Base-by-base conservation (phyloP, 495 filamentous ascomycete species). In the Neurospora cerealis region DNA sequence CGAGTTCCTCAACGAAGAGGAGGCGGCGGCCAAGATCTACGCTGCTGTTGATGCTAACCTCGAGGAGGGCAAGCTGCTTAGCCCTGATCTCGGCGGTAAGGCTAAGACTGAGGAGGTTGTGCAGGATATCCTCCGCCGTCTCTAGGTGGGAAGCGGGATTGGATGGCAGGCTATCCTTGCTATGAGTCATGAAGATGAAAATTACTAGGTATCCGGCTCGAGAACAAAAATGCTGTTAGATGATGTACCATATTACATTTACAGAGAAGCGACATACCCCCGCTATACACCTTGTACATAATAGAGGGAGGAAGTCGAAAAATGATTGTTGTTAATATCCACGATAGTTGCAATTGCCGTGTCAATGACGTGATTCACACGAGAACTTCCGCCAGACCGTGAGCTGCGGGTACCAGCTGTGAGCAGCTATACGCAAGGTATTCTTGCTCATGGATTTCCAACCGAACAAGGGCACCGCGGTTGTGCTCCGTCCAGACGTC, bases 31-130 rank as follows among this genome's bases (percentile, higher is more conserved):
- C 11, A 89, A 86, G 86, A 95, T 99, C 75, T 97, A 98, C 79
- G 84, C 88, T 73, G 96, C 95, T 39, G 95, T 98, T 60, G 96
- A 99, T 84, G 94, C 84, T 40, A 97, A 95, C 84, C 83, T 99
- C 69, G 91, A 93, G 80, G 95, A 94, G 76, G 94, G 89, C 71
- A 90, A 86, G 85, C 85, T 93, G 76, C 83, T 98, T 75, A 96
- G 89, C 76, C 96, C 96, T 4, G 96, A 99, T 81, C 87, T 99
- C 80, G 96, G 96, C 38, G 96, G 96, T 21, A 92, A 86, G 77
- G 93, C 95, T 62, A 91, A 87, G 69, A 99, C 96, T 19, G 88
- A 93, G 81, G 88, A 98, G 85, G 95, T 98, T 36, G 86, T 98
- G 70, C 86, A 91, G 76, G 96, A 99, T 86, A 91, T 99, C 37